Evolutionary conservation across 345 rosid species (phyloP), one percentile per base, ranked within the genome.

Genomic region (Raphanus raphanistrum): DNA sequence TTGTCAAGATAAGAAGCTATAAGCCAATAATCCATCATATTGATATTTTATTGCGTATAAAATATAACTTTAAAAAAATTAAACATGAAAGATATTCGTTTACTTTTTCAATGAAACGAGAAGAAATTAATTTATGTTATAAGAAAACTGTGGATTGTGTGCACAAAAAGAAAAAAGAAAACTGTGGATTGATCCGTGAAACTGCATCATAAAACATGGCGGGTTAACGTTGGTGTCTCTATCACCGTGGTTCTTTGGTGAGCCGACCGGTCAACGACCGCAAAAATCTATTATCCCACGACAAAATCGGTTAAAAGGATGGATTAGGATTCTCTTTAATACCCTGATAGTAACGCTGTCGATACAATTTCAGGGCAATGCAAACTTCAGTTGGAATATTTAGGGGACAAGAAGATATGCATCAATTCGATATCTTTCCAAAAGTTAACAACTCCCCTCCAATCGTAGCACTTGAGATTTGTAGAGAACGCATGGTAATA

Each of bases 341-440:
- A 16, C 10, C 1, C 27, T 54, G 25, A 2, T 16, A 16, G 13
- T 1, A 32, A 29, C 10, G 45, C 6, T 32, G 15, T 36, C 43
- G 33, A 28, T 70, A 70, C 2, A 25, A 72, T 66, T 66, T 67
- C 71, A 92, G 97, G 84, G 82, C 95, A 31, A 84, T 92, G 92
- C 87, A 92, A 84, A 92, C 97, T 45, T 86, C 95, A 25, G 73
- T 58, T 38, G 90, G 86, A 72, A 80, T 85, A 52, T 92, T 90
- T 64, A 86, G 90, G 52, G 63, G 73, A 35, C 73, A 80, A 45
- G 84, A 80, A 75, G 25, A 38, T 38, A 66, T 25, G 33, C 63
- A 73, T 63, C 8, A 41, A 4, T 60, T 75, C 63, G 9, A 66
- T 15, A 55, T 58, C 57, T 25, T 58, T 69, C 25, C 55, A 73